These are phyloP conservation scores for Scytalidium lignicola DNA, from an alignment of 2,329 filamentous ascomycete genomes.

Conservation along the genomic window DNA sequence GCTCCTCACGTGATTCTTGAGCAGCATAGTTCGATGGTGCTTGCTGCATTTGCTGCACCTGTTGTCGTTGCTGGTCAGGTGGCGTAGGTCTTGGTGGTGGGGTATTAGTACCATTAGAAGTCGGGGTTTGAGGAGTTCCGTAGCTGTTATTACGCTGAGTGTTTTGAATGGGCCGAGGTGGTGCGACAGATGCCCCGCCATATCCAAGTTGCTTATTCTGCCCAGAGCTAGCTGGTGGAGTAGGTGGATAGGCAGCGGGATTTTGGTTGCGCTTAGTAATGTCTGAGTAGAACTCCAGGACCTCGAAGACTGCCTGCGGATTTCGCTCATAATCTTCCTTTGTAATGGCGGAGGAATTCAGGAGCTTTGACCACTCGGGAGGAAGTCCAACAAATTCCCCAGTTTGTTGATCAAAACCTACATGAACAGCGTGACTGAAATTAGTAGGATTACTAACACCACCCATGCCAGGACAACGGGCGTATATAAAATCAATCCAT, in stretches of 20 bases:
- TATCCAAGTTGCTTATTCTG: slow-evolving; percentile 63
- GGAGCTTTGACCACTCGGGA: slow-evolving; percentile 92
- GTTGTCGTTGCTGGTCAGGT: slow-evolving; percentile 50
- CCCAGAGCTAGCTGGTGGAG: slow-evolving; percentile 47
- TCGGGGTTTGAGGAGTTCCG: slow-evolving; percentile 19
- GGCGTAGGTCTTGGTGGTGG: slow-evolving; percentile 38
- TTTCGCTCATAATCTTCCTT: slow-evolving; percentile 99
- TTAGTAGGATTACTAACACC: slow-evolving; percentile 98
- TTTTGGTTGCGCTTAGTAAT: slow-evolving; percentile 72
- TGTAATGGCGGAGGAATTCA: slow-evolving; percentile 94
- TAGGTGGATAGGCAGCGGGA: slow-evolving; percentile 63
- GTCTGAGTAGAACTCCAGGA: slow-evolving; percentile 80
- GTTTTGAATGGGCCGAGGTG: slow-evolving; percentile 59
- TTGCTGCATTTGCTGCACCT: slow-evolving; percentile 54
- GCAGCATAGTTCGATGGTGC: slow-evolving; percentile 49
- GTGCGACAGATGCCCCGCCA: slow-evolving; percentile 55
- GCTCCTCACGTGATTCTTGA: slow-evolving; percentile 44
- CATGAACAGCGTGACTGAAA: slow-evolving; percentile 94
- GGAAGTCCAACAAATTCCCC: slow-evolving; percentile 93
- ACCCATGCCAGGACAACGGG: slow-evolving; percentile 93
- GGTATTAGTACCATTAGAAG: slow-evolving; percentile 17
- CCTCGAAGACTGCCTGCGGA: slow-evolving; percentile 77
- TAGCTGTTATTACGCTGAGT: slow-evolving; percentile 40
- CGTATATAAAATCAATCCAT: slow-evolving; percentile 98
- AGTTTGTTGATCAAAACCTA: slow-evolving; percentile 92